phyloP scores from a whole-genome alignment of 495 filamentous ascomycete species.

The Podospora conica region DNA sequence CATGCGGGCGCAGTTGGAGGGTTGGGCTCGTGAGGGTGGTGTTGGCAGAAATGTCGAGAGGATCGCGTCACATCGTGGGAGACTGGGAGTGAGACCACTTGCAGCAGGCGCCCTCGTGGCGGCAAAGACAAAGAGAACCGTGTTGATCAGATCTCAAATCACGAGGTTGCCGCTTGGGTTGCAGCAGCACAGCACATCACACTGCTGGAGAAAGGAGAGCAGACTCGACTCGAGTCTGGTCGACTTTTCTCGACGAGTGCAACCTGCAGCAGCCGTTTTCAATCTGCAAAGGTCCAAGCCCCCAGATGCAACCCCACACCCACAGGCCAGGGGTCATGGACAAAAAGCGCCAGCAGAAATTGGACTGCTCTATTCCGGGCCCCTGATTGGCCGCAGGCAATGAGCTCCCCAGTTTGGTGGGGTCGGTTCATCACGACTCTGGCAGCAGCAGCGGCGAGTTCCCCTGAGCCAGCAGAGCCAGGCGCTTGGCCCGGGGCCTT shows the following conservation, averaged over 20 bases:
- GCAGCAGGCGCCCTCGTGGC: neutral
- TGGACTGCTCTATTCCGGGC: neutral
- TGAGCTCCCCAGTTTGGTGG: conserved; percentile 1
- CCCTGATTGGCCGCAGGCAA: conserved; percentile 2
- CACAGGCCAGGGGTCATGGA: neutral
- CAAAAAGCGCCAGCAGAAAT: neutral
- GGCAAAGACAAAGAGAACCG: neutral
- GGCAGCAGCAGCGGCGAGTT: conserved; percentile 1
- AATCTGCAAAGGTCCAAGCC: neutral
- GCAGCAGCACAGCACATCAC: too few relatives aligned
- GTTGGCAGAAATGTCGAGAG: neutral
- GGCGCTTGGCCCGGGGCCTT: conserved; percentile 1
- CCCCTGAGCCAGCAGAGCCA: conserved; percentile 24
- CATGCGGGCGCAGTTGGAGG: neutral
- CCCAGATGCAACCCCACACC: neutral
- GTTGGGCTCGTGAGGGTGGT: neutral
- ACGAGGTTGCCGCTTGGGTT: neutral
- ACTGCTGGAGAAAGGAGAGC: neutral
- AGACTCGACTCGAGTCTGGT: neutral
- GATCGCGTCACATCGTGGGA: too few relatives aligned
- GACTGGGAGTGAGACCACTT: neutral
- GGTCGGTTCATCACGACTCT: conserved; percentile 5
- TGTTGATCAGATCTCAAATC: neutral
- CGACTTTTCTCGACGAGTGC: neutral
- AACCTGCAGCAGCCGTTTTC: neutral